These are phyloP conservation scores for Eucalyptus sp. DNA, from an alignment of 345 rosid genomes.

Conservation along the genomic window DNA sequence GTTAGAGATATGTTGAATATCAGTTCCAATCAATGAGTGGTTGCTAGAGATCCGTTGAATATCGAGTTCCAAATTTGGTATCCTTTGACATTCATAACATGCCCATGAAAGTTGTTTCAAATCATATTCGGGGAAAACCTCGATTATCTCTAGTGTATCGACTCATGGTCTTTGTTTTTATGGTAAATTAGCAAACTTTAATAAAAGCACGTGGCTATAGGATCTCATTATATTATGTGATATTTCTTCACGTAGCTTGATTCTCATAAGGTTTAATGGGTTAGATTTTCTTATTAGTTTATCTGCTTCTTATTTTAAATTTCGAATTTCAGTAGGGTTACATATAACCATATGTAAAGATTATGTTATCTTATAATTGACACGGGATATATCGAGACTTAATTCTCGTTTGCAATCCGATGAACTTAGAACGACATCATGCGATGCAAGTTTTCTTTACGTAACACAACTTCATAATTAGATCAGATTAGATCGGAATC, in stretches of 20 bases:
- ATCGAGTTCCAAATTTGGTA: rapidly evolving
- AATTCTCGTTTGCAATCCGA: neutral
- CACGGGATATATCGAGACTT: rapidly evolving
- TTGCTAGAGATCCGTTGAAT: rapidly evolving
- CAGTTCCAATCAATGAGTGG: rapidly evolving
- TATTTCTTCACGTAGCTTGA: too few relatives aligned
- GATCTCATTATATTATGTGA: neutral
- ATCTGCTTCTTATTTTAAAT: rapidly evolving
- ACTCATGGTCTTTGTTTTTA: neutral
- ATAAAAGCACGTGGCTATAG: neutral
- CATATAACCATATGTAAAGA: too few relatives aligned
- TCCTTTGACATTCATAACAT: neutral
- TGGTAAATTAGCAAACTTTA: neutral
- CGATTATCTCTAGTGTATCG: rapidly evolving
- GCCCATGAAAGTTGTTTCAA: rapidly evolving
- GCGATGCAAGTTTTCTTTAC: neutral
- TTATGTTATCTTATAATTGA: too few relatives aligned
- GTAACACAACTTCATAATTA: neutral
- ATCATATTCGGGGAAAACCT: neutral
- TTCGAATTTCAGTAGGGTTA: neutral
- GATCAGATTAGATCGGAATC: neutral
- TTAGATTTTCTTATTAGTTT: neutral
- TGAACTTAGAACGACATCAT: rapidly evolving
- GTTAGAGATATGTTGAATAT: too few relatives aligned
- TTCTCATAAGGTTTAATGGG: neutral